phyloP scores from a whole-genome alignment of 345 rosid species.

The Trapa incisa region DNA sequence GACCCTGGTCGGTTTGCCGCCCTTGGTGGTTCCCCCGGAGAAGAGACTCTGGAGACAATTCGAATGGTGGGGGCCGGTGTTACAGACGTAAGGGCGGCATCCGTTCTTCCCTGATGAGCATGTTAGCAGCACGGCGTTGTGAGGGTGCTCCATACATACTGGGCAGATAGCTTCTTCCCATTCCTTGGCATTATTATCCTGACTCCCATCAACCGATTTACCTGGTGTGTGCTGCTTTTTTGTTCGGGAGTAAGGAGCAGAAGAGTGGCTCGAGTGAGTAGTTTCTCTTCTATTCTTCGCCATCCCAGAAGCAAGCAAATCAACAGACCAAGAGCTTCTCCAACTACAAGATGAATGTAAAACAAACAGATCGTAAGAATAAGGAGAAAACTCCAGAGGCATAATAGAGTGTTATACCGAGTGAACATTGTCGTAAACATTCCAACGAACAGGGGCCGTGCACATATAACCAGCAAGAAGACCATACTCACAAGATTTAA shows the following conservation, averaged over 20 bases:
- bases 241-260: slow-evolving; percentile 39
- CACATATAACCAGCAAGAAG: too few relatives aligned
- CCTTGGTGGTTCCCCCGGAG: slow-evolving; percentile 10
- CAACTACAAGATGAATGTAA: not conserved
- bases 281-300: slow-evolving; percentile 34
- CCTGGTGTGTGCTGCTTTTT: slow-evolving; percentile 15
- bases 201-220: slow-evolving; percentile 10
- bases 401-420: not conserved
- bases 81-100: slow-evolving; percentile 62
- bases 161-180: slow-evolving; percentile 65
- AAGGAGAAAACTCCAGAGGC: not conserved
- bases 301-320: slow-evolving; percentile 18
- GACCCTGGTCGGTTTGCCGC: not conserved
- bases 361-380: not conserved
- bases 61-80: slow-evolving; percentile 57
- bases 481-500: too few relatives aligned
- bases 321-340: not conserved
- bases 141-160: slow-evolving; percentile 71
- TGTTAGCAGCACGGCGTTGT: slow-evolving; percentile 48
- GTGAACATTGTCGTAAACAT: not conserved
- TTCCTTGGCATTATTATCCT: slow-evolving; percentile 24
- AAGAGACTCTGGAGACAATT: slow-evolving; percentile 49
- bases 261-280: slow-evolving; percentile 21
- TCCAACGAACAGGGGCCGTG: not conserved
- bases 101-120: slow-evolving; percentile 49